phyloP scores from a whole-genome alignment of 305 asterid species.

The Fraxinus nigra region DNA sequence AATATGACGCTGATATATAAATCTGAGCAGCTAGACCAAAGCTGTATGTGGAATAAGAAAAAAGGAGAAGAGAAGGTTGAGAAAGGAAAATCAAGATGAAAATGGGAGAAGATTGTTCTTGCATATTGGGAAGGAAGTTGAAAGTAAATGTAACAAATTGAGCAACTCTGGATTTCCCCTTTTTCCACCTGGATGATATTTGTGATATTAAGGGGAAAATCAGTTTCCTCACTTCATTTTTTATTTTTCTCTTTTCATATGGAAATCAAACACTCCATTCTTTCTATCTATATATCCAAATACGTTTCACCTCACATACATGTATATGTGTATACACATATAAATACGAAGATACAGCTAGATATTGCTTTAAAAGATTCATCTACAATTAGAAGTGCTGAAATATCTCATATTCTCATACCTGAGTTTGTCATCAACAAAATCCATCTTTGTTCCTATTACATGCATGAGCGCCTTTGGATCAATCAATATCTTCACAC shows the following conservation, averaged over 20 bases:
- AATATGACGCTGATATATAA: neutral
- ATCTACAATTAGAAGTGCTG: neutral
- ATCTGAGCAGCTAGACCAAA: neutral
- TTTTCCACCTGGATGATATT: neutral
- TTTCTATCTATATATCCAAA: neutral
- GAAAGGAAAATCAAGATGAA: neutral
- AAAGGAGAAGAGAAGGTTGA: neutral
- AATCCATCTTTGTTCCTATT: slow-evolving; percentile 94
- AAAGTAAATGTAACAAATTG: neutral
- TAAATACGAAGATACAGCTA: neutral
- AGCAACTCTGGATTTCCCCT: neutral
- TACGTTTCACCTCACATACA: neutral
- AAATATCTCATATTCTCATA: slow-evolving; percentile 16
- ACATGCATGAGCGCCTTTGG: slow-evolving; percentile 98
- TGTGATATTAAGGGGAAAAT: neutral
- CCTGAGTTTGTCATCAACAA: slow-evolving; percentile 91
- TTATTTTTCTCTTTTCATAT: neutral
- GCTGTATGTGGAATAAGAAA: neutral
- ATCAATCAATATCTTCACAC: slow-evolving; percentile 85
- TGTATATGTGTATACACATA: neutral
- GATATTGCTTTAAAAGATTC: neutral
- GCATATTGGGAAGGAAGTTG: neutral
- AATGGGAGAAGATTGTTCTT: neutral
- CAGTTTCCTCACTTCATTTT: neutral
- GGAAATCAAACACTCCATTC: neutral